These are phyloP conservation scores for Schizopora paradoxa DNA, from an alignment of 1,284 basidiomycete genomes.

Conservation along the genomic window DNA sequence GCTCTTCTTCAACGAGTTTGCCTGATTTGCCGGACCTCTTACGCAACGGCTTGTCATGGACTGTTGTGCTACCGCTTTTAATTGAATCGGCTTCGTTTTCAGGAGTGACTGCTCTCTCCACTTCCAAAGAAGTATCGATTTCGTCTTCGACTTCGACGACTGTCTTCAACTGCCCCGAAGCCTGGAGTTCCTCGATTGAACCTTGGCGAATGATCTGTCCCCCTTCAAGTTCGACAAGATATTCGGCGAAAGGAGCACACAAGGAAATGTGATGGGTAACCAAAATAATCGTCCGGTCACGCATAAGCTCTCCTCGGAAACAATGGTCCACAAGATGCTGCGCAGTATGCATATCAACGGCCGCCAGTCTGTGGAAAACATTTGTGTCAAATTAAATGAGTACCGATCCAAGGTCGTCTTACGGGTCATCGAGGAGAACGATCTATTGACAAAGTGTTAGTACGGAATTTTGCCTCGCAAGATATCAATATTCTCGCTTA, in stretches of 20 bases:
- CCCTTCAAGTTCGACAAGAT: constrained; percentile 60
- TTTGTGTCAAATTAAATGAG: constrained; percentile 7
- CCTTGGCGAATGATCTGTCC: constrained; percentile 58
- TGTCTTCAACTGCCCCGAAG: constrained; percentile 44
- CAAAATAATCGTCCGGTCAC: constrained; percentile 69
- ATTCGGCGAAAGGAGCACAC: constrained; percentile 58
- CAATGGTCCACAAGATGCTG: constrained; percentile 65
- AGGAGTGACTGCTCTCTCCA: constrained; percentile 21
- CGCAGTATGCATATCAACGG: constrained; percentile 87
- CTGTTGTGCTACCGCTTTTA: constrained; percentile 1
- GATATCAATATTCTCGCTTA: constrained; percentile 24
- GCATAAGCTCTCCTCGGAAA: constrained; percentile 56
- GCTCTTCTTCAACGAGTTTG: constrained; percentile 59
- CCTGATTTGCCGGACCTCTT: constrained; percentile 28
- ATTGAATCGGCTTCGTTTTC: constrained; percentile 38
- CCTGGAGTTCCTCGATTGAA: constrained; percentile 49
- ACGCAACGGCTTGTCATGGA: constrained; percentile 2
- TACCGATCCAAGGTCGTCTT: constrained; percentile 25
- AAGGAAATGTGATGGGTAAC: constrained; percentile 84
- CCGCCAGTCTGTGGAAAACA: constrained; percentile 53
- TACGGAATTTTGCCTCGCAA: neutral
- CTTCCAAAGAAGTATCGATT: constrained; percentile 23
- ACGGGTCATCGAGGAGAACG: constrained; percentile 84
- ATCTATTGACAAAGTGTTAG: constrained; percentile 37
- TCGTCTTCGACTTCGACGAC: constrained; percentile 47